Conservation (phyloP, 371 early-diverging fungal species). For the Mortierella sp. region DNA sequence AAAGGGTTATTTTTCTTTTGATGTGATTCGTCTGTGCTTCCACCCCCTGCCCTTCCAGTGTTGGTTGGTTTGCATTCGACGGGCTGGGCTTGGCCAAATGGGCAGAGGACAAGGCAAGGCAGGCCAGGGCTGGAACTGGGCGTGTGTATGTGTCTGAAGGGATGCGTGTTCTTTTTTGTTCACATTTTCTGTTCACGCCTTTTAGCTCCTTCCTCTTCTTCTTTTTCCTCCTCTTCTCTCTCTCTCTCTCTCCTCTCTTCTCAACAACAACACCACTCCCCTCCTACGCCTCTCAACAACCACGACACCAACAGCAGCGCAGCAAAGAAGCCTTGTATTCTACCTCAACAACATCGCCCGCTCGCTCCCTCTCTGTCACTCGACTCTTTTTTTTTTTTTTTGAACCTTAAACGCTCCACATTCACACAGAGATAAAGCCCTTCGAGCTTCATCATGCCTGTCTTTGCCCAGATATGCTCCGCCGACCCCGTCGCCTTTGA, state of each 20-base stretch:
- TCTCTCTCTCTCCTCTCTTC: neutral
- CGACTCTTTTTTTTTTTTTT: too few relatives aligned
- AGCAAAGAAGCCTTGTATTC: neutral
- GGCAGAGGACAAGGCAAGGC: too few relatives aligned
- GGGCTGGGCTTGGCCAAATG: neutral
- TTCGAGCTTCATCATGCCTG: conserved; percentile 25
- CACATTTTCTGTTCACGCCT: neutral
- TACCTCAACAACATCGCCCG: too few relatives aligned
- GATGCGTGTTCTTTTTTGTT: neutral
- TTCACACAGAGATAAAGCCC: neutral
- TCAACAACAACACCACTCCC: neutral
- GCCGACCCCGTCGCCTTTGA: conserved; percentile 7
- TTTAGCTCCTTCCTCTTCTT: neutral
- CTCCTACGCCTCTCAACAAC: neutral
- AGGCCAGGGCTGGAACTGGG: neutral
- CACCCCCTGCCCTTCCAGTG: neutral
- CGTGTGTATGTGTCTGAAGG: neutral
- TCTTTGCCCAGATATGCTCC: conserved; percentile 43
- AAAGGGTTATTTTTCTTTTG: neutral
- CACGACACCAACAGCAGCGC: neutral
- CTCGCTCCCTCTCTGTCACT: too few relatives aligned
- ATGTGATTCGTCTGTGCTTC: neutral
- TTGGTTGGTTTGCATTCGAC: too few relatives aligned
- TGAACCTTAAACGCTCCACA: neutral
- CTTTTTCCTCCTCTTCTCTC: neutral